Evolutionary conservation across 345 rosid species (phyloP).

Genomic region (Fremontodendron californicum): DNA sequence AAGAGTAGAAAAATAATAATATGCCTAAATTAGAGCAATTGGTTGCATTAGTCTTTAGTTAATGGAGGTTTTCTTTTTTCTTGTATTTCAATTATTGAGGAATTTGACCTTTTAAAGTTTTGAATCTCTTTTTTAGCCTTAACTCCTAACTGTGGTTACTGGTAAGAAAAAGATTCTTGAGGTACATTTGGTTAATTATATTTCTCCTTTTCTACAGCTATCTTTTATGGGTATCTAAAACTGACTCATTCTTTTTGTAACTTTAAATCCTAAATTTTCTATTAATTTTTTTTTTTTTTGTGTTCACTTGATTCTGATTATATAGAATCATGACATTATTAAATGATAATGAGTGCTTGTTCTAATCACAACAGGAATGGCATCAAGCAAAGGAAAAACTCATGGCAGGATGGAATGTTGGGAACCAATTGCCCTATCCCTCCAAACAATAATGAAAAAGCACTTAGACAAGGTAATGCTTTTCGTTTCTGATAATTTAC

Average conservation of each 20-base stretch:
- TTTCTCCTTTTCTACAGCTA: neutral
- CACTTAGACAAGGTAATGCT: too few species aligned
- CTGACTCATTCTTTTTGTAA: neutral
- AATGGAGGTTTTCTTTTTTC: neutral
- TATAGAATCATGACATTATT: constrained; percentile 9
- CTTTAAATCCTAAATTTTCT: neutral
- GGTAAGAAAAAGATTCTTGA: neutral
- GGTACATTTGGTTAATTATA: neutral
- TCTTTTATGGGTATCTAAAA: neutral
- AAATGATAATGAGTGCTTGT: neutral
- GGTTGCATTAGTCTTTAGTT: neutral
- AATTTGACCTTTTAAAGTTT: neutral
- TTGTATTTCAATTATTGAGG: neutral
- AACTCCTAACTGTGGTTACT: too few species aligned
- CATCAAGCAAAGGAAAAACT: neutral
- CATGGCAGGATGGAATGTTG: neutral
- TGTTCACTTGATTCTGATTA: neutral
- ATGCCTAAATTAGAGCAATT: neutral
- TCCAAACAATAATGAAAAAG: neutral
- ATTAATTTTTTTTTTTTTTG: neutral
- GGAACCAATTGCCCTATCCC: neutral
- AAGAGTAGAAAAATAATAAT: too few species aligned
- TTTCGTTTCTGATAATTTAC: too few species aligned
- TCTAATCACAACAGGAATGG: neutral
- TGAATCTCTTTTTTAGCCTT: neutral